Evolutionary conservation across 169 alveolate genomes (phyloP), one percentile per base, ranked within the genome.

Genomic region (Eimeria praecox): DNA sequence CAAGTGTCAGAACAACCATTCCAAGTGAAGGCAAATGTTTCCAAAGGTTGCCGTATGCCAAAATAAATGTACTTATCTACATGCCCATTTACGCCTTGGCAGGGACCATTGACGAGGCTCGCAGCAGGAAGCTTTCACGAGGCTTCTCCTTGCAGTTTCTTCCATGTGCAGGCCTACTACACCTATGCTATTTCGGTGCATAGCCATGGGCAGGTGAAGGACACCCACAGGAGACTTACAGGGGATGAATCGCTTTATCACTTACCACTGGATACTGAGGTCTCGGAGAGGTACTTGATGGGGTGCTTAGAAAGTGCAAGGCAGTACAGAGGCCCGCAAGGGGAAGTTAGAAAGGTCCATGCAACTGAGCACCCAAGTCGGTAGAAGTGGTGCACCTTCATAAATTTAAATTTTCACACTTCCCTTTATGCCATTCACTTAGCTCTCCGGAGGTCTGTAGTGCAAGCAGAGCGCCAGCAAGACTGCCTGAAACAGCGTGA

Each of bases 151-250:
- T 10, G 69, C 30, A 14, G 44, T 44, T 42, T 56, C 42, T 27
- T 9, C 18, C 42, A 20, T 64, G 80, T 40, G 59, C 93, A 94
- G 96, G 91, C 90, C 6, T 94, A 73, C 90, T 94, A 83, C 90
- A 49, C 27, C 89, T 94, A 94, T 40, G 80, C 91, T 18, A 69
- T 77, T n/a, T 27, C 66, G 46, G 59, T 94, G 42, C 96, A 94
- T 71, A 75, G 80, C 54, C 87, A 83, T 38, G 96, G 96, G 49
- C 93, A 89, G 16, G 94, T 94, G 77, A 54, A 71, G 59, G 96
- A 94, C 83, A 94, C 94, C 18, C 96, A 94, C 66, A 88, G 96
- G 64, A 42, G 96, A n/a, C 89, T 94, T 12, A 83, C 96, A 10
- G 96, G 94, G 30, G 94, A 94, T 49, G 96, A 73, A 49, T 78